Conservation (phyloP, 1,284 basidiomycete genomes). For the Farysia itapuensis region DNA sequence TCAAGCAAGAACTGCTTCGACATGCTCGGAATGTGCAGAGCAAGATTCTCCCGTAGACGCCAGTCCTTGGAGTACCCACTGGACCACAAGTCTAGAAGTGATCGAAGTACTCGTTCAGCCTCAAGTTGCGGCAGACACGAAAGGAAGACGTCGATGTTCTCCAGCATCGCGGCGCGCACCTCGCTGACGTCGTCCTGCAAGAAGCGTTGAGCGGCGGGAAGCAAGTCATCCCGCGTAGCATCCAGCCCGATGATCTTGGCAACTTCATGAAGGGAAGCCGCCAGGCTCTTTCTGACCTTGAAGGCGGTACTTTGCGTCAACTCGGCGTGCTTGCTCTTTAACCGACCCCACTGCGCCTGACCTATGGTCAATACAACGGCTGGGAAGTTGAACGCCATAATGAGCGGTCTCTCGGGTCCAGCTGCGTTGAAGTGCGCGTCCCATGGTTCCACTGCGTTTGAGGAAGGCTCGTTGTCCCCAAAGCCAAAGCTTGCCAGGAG, state of each 20-base stretch:
- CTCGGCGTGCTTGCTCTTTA: conserved; percentile 72
- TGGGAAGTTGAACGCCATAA: conserved; percentile 92
- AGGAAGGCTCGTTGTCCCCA: conserved; percentile 27
- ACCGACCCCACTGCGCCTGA: conserved; percentile 71
- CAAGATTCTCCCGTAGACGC: conserved; percentile 76
- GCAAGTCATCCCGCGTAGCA: conserved; percentile 71
- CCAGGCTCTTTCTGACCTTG: conserved; percentile 75
- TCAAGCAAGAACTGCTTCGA: conserved; percentile 60
- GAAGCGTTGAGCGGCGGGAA: conserved; percentile 65
- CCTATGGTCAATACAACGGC: conserved; percentile 87
- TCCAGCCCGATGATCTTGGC: conserved; percentile 79
- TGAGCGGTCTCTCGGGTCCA: conserved; percentile 74
- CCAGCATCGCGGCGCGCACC: conserved; percentile 67
- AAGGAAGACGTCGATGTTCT: conserved; percentile 62
- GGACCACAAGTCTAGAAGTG: conserved; percentile 69
- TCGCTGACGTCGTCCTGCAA: conserved; percentile 67
- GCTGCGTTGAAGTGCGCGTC: conserved; percentile 32
- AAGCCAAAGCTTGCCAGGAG: conserved; percentile 39
- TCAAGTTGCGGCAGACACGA: conserved; percentile 65
- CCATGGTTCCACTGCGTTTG: conserved; percentile 26
- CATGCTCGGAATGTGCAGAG: conserved; percentile 66
- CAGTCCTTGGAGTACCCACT: conserved; percentile 71
- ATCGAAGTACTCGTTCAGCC: conserved; percentile 66
- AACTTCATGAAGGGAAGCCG: conserved; percentile 84
- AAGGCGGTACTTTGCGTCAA: conserved; percentile 65